These are phyloP conservation scores for Hevea brasiliensis DNA, from an alignment of 345 rosid species.

Conservation along the genomic window DNA sequence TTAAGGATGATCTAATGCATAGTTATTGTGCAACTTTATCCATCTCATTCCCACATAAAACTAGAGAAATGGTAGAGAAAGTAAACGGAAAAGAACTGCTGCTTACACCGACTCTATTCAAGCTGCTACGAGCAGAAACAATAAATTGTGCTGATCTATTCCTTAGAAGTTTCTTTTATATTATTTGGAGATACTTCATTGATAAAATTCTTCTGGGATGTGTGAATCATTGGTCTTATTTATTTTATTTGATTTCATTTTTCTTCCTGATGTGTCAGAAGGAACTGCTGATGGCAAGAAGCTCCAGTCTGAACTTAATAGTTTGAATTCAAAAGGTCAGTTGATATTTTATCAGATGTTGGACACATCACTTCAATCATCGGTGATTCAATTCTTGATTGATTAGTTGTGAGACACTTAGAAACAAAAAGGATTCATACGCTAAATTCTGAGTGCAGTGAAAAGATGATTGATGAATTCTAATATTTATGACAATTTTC, in stretches of 20 bases:
- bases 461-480: not conserved
- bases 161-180: no score
- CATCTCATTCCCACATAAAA: no score
- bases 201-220: not conserved
- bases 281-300: conserved; percentile 53
- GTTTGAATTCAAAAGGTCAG: conserved; percentile 71
- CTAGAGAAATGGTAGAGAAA: no score
- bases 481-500: not conserved
- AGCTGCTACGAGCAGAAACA: no score
- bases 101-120: no score
- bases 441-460: not conserved
- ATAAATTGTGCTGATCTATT: no score
- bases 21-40: no score
- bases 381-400: not conserved
- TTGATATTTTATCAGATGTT: conserved; percentile 6
- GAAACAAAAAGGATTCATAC: not conserved
- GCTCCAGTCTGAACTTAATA: conserved; percentile 67
- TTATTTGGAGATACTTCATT: no score
- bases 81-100: no score
- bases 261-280: conserved; percentile 28
- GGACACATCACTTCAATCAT: not conserved
- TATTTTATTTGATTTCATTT: not conserved
- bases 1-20: not conserved
- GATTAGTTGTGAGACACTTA: not conserved
- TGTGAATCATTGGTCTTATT: not conserved